Base-by-base conservation (phyloP, 495 filamentous ascomycete species). In the Parmelia sp. region DNA sequence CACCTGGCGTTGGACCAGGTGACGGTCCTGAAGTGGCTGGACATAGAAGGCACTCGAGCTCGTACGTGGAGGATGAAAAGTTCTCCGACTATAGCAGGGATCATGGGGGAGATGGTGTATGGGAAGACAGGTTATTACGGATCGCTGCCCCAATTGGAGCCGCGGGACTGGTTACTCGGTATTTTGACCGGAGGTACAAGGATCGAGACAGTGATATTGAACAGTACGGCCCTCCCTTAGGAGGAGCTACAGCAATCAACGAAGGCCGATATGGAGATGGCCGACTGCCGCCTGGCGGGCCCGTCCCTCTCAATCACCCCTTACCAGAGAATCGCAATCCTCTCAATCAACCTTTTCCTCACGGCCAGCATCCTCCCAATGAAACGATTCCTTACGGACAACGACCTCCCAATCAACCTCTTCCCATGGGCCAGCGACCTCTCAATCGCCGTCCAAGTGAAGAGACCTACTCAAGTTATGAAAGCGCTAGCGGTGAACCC, bases 141-240 rank as follows among this genome's bases (percentile, higher is more conserved):
- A 81, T 85, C 33, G 87, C 84, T 19, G 91, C 88, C 2, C 76
- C 86, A 19, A 73, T 86, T 15, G 91, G 88, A 31, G 88, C 82
- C 45, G 84, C 83, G 25, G 80, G 83, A 23, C 73, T 91, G 25
- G 82, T 85, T 15, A 88, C 85, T 69, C 86, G 77, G 45, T 80
- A 86, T 63, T 83, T 86, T 68, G 84, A 85, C 66, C 79, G 86
- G 58, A 80, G 74, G 65, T 74, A 80, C 35, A 77, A 78, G 59
- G 81, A 85, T 65, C 77, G 82, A 25, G 83, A 87, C 29, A 78
- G 79, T 12, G 84, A 91, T 56, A 72, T 75, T 31, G 78, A 75
- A 14, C 73, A 73, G 3, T 82, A 83, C 66, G 73, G 72, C 31
- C 80, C 74, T 17, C 78, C 81, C 19, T 76, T 61, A 7, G 70